Evolutionary conservation across 345 rosid genomes (phyloP), one percentile per base, ranked within the genome.

Genomic region (Arabis hirsuta): DNA sequence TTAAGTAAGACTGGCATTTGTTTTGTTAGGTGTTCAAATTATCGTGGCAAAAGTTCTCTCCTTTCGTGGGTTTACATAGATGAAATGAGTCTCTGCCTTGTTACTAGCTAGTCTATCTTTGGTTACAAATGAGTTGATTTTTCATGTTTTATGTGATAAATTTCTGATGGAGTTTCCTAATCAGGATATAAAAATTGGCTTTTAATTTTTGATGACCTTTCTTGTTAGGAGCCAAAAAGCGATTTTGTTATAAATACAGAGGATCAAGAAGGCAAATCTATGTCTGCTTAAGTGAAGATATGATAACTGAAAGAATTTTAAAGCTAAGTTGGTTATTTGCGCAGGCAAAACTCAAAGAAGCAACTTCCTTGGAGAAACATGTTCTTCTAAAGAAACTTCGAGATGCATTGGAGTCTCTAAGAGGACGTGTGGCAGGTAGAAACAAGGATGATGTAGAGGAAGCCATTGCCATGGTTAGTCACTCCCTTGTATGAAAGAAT

Each of bases 401-500:
- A 73, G 98, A 92, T 85, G 97, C 95, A 7, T 69, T 96, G 67
- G 96, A 92, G 81, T 88, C 95, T 29, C 75, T 96, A 62, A 87
- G 78, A 82, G 98, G 99, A 62, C 90, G 90, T 48, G 98, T 96
- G 62, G 90, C 86, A 3, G 97, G 96, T 57, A 83, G 86, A 80
- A 92, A 92, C 87, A 92, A 92, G 83, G 99, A 92, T 78, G 97
- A 96, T 66, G 97, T 92, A 45, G 90, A 84, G 82, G 97, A 88
- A 73, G 98, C 99, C 76, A 88, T 92, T 76, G 73, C 90, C 27
- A 96, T 92, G 97, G 98, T 92, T 75, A 64, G 91, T 56, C 71
- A 46, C 11, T 7, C 10, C 39, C 38, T 41, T 53, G 13, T 62
- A 9, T 47, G 13, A 29, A 32, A 38, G 9, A 53, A 44, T 27